A percentile compares a stretch with the other conserved stretches of the same genome.
phyloP scores from a whole-genome alignment of 2,329 filamentous ascomycete genomes.

The Calonectria leucothoes region DNA sequence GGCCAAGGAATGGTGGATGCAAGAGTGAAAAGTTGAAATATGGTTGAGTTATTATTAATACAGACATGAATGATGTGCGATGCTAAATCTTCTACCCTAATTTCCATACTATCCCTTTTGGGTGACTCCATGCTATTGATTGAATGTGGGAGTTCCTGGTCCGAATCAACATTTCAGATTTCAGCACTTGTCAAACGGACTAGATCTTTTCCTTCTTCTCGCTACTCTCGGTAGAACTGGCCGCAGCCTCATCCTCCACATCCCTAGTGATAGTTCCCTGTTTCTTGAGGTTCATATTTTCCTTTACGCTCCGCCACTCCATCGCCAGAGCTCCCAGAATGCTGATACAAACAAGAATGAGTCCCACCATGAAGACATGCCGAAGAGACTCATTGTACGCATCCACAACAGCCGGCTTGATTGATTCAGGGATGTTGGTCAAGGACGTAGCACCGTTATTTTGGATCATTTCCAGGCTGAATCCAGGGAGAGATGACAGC shows the following conservation, averaged over 20 bases:
- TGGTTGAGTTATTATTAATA: background rate
- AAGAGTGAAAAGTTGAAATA: background rate
- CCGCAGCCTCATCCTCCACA: background rate
- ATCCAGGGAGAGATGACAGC: conserved; percentile 8
- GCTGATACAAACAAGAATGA: conserved; percentile 60
- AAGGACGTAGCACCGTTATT: conserved; percentile 25
- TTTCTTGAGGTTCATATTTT: background rate
- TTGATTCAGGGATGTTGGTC: conserved; percentile 9
- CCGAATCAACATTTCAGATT: background rate
- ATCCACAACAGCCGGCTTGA: conserved; percentile 21
- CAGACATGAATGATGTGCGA: background rate
- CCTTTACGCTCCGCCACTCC: conserved; percentile 60
- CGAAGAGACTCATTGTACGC: conserved; percentile 69
- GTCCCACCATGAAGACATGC: conserved; percentile 64
- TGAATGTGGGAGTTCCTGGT: too few species aligned
- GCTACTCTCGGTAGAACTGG: background rate
- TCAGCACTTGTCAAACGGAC: background rate
- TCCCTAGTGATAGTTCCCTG: too few species aligned
- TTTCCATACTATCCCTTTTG: background rate
- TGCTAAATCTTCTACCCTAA: background rate
- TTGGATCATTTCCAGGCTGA: conserved; percentile 10
- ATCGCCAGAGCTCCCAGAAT: conserved; percentile 63
- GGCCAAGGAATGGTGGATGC: background rate
- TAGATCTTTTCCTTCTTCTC: background rate
- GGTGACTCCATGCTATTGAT: background rate